A percentile compares a stretch with the other conserved stretches of the same genome.
These are phyloP conservation scores for Cytospora piceae DNA, from an alignment of 2,329 filamentous ascomycete species.

Conservation along the genomic window DNA sequence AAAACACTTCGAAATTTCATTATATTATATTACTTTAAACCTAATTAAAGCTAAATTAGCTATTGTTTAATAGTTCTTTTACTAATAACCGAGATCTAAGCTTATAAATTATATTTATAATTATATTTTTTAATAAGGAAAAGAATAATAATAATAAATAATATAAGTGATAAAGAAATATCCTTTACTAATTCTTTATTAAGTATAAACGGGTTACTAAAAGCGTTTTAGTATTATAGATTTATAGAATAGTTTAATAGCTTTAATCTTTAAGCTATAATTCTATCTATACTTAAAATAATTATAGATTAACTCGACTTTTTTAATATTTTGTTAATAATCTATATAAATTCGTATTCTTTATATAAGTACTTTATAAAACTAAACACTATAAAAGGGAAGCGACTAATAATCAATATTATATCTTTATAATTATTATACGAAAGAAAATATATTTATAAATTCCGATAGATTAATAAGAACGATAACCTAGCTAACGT, in stretches of 20 bases:
- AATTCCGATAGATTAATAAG: not conserved
- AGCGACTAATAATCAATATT: not conserved
- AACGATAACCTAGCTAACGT: no score
- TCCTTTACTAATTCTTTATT: conserved; percentile 29
- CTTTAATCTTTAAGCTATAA: conserved; percentile 25
- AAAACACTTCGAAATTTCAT: no score
- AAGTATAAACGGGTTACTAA: conserved; percentile 30
- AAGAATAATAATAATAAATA: no score
- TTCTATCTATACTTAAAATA: conserved; percentile 18
- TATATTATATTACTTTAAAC: no score
- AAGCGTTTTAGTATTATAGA: conserved; percentile 29
- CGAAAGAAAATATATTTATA: not conserved
- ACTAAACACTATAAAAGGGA: not conserved
- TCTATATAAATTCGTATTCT: conserved; percentile 11
- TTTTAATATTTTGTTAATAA: conserved; percentile 16
- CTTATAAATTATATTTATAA: no score
- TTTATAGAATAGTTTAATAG: conserved; percentile 30
- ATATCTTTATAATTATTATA: not conserved
- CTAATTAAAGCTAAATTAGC: no score
- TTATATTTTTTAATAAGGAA: no score
- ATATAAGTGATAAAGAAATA: conserved; percentile 12
- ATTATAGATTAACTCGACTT: conserved; percentile 5
- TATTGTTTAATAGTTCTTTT: no score
- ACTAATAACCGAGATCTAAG: no score
- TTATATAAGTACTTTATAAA: not conserved